phyloP scores from a whole-genome alignment of 164 flowering plant genomes.

The Sedum album region DNA sequence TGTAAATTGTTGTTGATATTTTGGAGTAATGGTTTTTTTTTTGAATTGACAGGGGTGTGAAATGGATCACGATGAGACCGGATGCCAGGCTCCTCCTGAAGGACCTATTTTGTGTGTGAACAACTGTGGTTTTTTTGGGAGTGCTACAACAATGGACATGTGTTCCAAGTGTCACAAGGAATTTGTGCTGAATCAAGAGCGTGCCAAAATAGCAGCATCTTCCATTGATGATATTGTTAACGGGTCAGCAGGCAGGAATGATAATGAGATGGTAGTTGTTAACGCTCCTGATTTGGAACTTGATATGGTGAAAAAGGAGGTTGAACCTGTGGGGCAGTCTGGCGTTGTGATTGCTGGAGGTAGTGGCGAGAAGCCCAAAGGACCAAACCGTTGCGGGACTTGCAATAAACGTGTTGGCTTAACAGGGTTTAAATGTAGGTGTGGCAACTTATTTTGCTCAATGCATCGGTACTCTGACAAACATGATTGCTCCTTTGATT shows the following conservation, averaged over 20 bases:
- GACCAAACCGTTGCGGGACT: constrained; percentile 33
- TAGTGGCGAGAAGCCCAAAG: constrained; percentile 27
- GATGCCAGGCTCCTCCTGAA: constrained; percentile 42
- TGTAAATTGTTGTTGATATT: neutral
- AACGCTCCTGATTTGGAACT: constrained; percentile 16
- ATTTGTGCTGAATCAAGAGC: constrained; percentile 34
- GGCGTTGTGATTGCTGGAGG: constrained; percentile 10
- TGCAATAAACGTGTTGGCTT: constrained; percentile 44
- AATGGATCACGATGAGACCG: constrained; percentile 50
- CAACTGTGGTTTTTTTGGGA: constrained; percentile 53
- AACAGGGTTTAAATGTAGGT: constrained; percentile 47
- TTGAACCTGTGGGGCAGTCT: constrained; percentile 12
- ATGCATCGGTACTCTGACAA: constrained; percentile 46
- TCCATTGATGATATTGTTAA: constrained; percentile 33
- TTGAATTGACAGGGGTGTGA: constrained; percentile 18
- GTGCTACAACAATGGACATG: constrained; percentile 49
- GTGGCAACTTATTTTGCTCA: constrained; percentile 37
- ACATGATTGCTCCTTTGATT: constrained; percentile 43
- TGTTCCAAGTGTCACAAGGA: constrained; percentile 56
- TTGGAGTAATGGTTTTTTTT: neutral
- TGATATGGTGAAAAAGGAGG: constrained; percentile 16
- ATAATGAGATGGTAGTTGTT: constrained; percentile 15
- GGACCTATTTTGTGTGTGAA: constrained; percentile 40
- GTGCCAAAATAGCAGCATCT: constrained; percentile 38
- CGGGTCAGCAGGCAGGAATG: constrained; percentile 27